These are phyloP conservation scores for Sextonia rubra DNA, from an alignment of 164 flowering plant species.

Conservation along the genomic window DNA sequence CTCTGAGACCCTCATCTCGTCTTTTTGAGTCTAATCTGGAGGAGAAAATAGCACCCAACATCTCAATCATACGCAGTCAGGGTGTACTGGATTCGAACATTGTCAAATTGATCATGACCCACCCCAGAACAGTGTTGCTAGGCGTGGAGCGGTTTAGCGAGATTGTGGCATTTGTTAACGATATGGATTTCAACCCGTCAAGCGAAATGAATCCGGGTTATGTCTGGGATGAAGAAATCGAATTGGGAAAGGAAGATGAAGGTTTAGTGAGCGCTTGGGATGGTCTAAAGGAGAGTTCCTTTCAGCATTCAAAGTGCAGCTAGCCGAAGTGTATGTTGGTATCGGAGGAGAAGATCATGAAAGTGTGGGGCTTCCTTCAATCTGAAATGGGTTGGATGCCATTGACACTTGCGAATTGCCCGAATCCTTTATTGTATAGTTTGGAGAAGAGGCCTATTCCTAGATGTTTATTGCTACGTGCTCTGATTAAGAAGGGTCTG, in stretches of 20 bases:
- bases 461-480: not conserved
- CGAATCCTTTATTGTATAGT: not conserved
- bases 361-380: not conserved
- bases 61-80: not conserved
- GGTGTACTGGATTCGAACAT: not conserved
- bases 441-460: conserved; percentile 1
- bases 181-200: not conserved
- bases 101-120: too few relatives aligned
- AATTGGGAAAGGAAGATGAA: too few relatives aligned
- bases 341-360: not conserved
- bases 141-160: not conserved
- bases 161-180: not conserved
- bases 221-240: not conserved
- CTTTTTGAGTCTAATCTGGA: not conserved
- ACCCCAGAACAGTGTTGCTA: too few relatives aligned
- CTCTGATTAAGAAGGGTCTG: not conserved
- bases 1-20: not conserved
- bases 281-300: not conserved
- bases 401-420: not conserved
- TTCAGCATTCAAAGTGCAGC: not conserved
- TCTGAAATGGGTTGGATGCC: not conserved
- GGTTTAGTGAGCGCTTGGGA: conserved; percentile 1
- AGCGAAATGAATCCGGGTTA: not conserved
- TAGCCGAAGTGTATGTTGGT: not conserved
- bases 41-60: not conserved